Percentiles rank a stretch among this genome's conserved stretches.
phyloP scores from a whole-genome alignment of 768 basidiomycete genomes.

The Cystobasidium ongulense region DNA sequence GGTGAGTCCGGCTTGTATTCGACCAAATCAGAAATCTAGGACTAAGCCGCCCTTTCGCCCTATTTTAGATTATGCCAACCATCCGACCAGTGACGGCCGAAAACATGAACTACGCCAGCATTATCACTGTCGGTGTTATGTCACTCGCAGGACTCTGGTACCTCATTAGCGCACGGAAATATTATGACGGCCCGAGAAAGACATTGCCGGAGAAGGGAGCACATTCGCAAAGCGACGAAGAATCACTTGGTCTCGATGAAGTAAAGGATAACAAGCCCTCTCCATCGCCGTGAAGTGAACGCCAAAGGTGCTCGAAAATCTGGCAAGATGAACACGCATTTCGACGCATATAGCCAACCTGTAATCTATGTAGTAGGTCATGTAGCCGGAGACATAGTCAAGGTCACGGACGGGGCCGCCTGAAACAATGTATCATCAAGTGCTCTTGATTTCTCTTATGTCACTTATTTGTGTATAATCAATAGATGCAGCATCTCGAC shows the following conservation, averaged over 20 bases:
- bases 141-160: slow-evolving; percentile 20
- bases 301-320: too few species aligned
- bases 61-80: slow-evolving; percentile 27
- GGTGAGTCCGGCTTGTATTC: slow-evolving; percentile 10
- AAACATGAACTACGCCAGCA: slow-evolving; percentile 22
- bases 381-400: too few species aligned
- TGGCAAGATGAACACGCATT: too few species aligned
- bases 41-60: not conserved
- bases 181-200: slow-evolving; percentile 28
- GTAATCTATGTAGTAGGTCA: too few species aligned
- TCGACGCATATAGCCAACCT: too few species aligned
- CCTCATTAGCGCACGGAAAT: slow-evolving; percentile 13
- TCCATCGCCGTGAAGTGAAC: not conserved
- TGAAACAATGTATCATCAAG: too few species aligned
- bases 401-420: too few species aligned
- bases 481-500: too few species aligned
- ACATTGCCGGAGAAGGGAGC: not conserved
- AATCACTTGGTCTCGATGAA: not conserved
- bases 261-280: not conserved
- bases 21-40: not conserved
- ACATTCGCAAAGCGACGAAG: not conserved
- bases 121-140: slow-evolving; percentile 29
- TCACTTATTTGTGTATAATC: too few species aligned
- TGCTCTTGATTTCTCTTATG: too few species aligned
- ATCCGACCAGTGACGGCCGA: slow-evolving; percentile 20